phyloP scores from a whole-genome alignment of 192 early-diverging fungal genomes.

The Coemansia umbellata region DNA sequence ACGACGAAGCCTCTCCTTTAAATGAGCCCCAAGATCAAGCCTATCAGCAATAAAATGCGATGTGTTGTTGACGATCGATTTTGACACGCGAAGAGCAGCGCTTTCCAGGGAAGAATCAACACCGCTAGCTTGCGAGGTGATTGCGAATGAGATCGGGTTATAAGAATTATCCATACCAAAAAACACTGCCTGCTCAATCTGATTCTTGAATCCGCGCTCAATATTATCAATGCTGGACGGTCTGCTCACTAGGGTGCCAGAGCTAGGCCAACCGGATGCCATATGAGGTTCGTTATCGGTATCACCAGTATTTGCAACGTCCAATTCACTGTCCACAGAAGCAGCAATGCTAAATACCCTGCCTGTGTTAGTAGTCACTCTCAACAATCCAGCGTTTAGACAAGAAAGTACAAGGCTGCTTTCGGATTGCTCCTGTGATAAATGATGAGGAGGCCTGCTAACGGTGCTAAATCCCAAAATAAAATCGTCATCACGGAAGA shows the following conservation, averaged over 20 bases:
- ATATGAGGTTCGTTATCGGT: not conserved
- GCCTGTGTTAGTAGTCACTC: slow-evolving; percentile 16
- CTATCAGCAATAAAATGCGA: slow-evolving; percentile 36
- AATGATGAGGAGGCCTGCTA: slow-evolving; percentile 1
- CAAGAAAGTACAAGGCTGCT: slow-evolving; percentile 24
- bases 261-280: not conserved
- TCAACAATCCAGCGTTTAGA: slow-evolving; percentile 28
- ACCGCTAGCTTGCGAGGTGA: slow-evolving; percentile 11
- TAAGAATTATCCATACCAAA: slow-evolving; percentile 15
- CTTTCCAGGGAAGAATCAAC: slow-evolving; percentile 25
- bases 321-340: not conserved
- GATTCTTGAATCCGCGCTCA: slow-evolving; percentile 15
- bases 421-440: slow-evolving; percentile 6
- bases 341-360: not conserved
- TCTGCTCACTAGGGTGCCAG: not conserved
- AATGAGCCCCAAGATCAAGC: slow-evolving; percentile 34
- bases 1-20: slow-evolving; percentile 33
- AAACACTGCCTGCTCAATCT: slow-evolving; percentile 51
- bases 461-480: slow-evolving; percentile 13
- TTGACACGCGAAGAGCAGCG: slow-evolving; percentile 31
- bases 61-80: slow-evolving; percentile 34
- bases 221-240: not conserved
- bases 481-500: slow-evolving; percentile 19
- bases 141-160: slow-evolving; percentile 34
- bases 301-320: not conserved